Evolutionary conservation across 2,329 filamentous ascomycete genomes (phyloP), one percentile per base, ranked within the genome.

Genomic region (Monosporascus sp.): DNA sequence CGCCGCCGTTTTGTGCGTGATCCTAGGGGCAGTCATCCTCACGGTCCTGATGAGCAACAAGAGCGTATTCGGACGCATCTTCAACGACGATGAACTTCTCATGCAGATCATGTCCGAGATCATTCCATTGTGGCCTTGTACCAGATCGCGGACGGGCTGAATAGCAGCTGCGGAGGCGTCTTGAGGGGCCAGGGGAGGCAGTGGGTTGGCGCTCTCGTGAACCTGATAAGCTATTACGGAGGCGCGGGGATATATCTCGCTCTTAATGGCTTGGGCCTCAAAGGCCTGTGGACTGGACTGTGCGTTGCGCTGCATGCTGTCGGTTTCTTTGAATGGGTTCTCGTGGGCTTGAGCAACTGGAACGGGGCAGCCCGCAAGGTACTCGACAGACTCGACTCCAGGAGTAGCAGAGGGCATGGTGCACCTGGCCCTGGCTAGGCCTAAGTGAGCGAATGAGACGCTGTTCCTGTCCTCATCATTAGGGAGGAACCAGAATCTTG

Each of bases 71-170:
- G 91, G 87, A 0, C 81, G 82, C 51, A 81, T 95, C 2, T 96
- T 96, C 75, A 95, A 92, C 63, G 81, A 91, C 57, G 90, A 96
- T 61, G 71, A 81, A 20, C 71, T 78, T 0, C 91, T 96, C 0
- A 78, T 95, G 44, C 73, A 68, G 8, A 80, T 96, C 0, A 92
- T 91, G 0, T 83, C 87, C 0, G 74, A 86, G 17, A 87, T 96
- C 26, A 85, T 96, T 76, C 91, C 91, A 0, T 93, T 86, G 62
- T 96, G 1, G 91, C 91, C 1, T 75, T 96, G 2, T 96, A 96
- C 71, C 91, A 96, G 73, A 92, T 96, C 55, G 90, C 91, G 0
- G 91, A 96, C 66, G 91, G 91, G 0, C 73, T 96, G 36, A 94
- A 94, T 63, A 90, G 91, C 1, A 88, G 84, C 55, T 96, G 91